Base-by-base conservation (phyloP, 225 moss, liverwort and hornwort species). In the Marchantia polymorpha region DNA sequence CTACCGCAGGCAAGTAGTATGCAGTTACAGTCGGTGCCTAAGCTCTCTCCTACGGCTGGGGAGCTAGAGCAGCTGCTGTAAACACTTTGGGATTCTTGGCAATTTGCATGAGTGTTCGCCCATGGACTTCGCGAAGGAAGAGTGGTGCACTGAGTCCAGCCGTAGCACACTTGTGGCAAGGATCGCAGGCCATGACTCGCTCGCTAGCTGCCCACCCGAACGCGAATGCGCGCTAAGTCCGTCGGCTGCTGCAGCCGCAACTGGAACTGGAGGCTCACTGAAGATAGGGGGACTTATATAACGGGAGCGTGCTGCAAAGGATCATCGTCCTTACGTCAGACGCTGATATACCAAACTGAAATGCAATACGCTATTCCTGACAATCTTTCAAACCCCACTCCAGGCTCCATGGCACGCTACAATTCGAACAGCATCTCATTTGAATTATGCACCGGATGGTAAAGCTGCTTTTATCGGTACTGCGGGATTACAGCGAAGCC, bases 321-420 rank as follows among this genome's bases (percentile, higher is more conserved):
- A 72, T 72, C 25, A 26, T 22, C 19, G 20, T 70, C 30, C 19
- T 23, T 72, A 72, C 72, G 72, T 72, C 72, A 72, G 52, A 47
- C 8, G 72, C 20, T 51, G 25, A 72, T 23, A 72, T 17, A 52
- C 0, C n/a, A 2, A 52, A 52, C 52, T n/a, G n/a, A 8, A 72
- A 72, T 72, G 52, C 52, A 72, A 51, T 51, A 23, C 51, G 25
- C 48, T 16, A 58, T 17, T 15, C 27, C 64, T 25, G 23, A 13
- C 25, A 22, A 52, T 26, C 23, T 25, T 72, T 72, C 3, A 51
- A 22, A 72, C 12, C 11, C 50, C 72, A 72, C 72, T 72, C 72
- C 52, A 72, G 0, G 8, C 23, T 19, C 52, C 51, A 20, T 0
- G 25, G 7, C 12, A 15, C 26, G 12, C 25, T 25, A 25, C 51